Conservation (phyloP, 257 asterid genomes). For the Rhazya stricta region DNA sequence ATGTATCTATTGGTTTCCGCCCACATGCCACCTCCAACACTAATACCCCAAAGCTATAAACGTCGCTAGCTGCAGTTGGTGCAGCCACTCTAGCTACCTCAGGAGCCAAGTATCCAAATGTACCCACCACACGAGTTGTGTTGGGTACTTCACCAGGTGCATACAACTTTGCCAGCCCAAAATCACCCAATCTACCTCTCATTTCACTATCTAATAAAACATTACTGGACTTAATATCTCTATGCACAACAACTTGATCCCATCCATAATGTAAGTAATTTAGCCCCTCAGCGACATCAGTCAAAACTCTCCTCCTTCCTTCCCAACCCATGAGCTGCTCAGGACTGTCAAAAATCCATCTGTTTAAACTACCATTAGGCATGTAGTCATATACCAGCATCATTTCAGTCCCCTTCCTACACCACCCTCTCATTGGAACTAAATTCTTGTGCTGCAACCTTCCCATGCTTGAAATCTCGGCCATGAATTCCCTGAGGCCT, state of each 20-base stretch:
- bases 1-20: conserved; percentile 50
- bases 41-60: conserved; percentile 73
- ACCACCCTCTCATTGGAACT: conserved; percentile 81
- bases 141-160: conserved; percentile 71
- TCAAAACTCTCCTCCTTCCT: conserved; percentile 50
- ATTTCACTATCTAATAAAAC: conserved; percentile 61
- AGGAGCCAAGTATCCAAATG: conserved; percentile 77
- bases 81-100: conserved; percentile 70
- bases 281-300: conserved; percentile 75
- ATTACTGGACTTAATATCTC: conserved; percentile 83
- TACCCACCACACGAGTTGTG: conserved; percentile 82
- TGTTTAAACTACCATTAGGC: conserved; percentile 77
- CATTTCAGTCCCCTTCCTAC: conserved; percentile 59
- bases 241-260: conserved; percentile 81
- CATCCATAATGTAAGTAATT: conserved; percentile 72
- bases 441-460: conserved; percentile 81
- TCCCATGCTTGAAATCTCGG: conserved; percentile 79
- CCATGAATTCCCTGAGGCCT: conserved; percentile 84
- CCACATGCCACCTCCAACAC: conserved; percentile 81
- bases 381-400: conserved; percentile 73
- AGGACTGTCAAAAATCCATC: conserved; percentile 65
- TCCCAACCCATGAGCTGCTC: conserved; percentile 56
- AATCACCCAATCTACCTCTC: conserved; percentile 80
- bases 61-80: conserved; percentile 70
- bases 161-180: conserved; percentile 71